phyloP scores from a whole-genome alignment of 306 rosid species.

The Cucumis melo region DNA sequence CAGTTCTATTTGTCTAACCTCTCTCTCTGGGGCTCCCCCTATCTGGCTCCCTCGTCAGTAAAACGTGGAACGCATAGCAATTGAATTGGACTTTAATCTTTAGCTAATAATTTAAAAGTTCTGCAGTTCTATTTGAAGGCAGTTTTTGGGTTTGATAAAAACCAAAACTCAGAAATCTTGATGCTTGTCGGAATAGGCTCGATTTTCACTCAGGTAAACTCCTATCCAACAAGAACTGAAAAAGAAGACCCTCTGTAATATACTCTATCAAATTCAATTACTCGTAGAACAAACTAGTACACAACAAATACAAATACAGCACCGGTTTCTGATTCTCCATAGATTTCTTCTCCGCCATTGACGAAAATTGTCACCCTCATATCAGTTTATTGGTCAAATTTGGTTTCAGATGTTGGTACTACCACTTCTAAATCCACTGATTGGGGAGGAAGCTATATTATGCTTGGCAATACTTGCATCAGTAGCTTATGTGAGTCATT shows the following conservation, averaged over 20 bases:
- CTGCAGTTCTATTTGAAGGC: constrained; percentile 80
- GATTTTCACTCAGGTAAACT: constrained; percentile 62
- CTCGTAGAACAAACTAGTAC: background rate
- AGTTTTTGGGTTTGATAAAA: constrained; percentile 59
- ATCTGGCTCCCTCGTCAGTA: too few species aligned
- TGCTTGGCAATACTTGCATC: constrained; percentile 61
- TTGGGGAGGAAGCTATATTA: constrained; percentile 65
- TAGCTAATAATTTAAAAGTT: constrained; percentile 9
- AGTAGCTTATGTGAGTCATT: constrained; percentile 57
- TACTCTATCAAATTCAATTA: background rate
- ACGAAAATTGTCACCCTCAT: background rate
- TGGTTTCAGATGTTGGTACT: constrained; percentile 48
- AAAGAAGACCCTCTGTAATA: background rate
- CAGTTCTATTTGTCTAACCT: constrained; percentile 85
- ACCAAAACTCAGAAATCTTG: constrained; percentile 60
- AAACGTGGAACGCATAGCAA: too few species aligned
- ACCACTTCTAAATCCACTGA: constrained; percentile 67
- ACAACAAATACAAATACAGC: background rate
- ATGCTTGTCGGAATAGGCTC: constrained; percentile 68
- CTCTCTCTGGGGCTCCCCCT: too few species aligned
- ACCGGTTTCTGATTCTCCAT: background rate
- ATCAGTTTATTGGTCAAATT: background rate
- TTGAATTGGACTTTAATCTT: background rate
- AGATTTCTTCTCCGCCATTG: background rate
- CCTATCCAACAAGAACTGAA: background rate